Evolutionary conservation across 139 green algal genomes (phyloP).

Genomic region (Bryopsis sp.): DNA sequence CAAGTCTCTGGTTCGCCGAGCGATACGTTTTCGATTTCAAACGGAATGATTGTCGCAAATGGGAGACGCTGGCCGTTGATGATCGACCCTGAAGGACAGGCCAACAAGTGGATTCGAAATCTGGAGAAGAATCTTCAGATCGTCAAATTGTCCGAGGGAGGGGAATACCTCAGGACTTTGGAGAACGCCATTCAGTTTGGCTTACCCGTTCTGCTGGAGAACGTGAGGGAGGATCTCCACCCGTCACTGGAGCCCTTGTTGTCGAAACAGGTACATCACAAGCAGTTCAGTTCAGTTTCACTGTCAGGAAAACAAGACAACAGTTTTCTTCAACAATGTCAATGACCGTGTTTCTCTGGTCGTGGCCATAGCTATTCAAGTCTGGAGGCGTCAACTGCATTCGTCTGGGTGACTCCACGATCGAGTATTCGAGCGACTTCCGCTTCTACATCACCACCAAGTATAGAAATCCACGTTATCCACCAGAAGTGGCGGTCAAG

Average conservation of each 20-base stretch:
- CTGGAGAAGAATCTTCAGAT: conserved; percentile 63
- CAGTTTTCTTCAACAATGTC: conserved; percentile 66
- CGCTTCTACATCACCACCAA: conserved; percentile 84
- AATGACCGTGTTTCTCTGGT: no score
- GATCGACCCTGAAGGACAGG: conserved; percentile 70
- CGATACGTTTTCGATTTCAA: conserved; percentile 68
- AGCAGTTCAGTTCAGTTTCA: conserved; percentile 63
- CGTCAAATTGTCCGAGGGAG: conserved; percentile 62
- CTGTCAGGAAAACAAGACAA: no score
- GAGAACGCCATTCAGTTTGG: conserved; percentile 76
- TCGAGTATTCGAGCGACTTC: conserved; percentile 74
- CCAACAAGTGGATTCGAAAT: conserved; percentile 74
- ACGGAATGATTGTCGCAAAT: conserved; percentile 65
- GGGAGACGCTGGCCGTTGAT: conserved; percentile 64
- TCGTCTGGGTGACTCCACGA: conserved; percentile 80
- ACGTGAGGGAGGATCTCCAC: conserved; percentile 68
- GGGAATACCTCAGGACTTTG: conserved; percentile 61
- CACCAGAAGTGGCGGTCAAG: conserved; percentile 73
- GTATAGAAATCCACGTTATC: conserved; percentile 79
- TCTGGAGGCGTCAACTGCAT: conserved; percentile 52
- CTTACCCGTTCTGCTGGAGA: conserved; percentile 63
- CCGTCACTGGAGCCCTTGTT: conserved; percentile 69
- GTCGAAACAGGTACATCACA: conserved; percentile 76
- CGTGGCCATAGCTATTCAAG: no score
- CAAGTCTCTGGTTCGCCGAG: no score